A percentile compares a stretch with the other conserved stretches of the same genome.
phyloP scores from a whole-genome alignment of 306 rosid species.

The Dryas octopetala region DNA sequence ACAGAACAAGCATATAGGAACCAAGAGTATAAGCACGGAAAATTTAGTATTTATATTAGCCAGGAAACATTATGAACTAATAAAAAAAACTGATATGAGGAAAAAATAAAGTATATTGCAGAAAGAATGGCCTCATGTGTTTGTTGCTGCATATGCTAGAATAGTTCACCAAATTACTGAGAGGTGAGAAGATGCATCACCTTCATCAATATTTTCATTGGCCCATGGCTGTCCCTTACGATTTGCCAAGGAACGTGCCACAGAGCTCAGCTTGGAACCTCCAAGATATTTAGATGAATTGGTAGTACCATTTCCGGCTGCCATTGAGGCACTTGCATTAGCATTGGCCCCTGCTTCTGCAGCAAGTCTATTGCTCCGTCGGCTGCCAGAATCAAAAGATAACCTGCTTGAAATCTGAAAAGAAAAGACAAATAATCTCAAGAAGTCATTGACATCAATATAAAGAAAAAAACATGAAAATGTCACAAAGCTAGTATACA shows the following conservation, averaged over 20 bases:
- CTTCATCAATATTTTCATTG: conserved; percentile 85
- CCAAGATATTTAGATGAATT: conserved; percentile 83
- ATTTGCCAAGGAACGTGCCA: conserved; percentile 63
- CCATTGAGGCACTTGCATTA: conserved; percentile 52
- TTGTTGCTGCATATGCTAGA: neutral
- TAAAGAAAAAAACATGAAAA: neutral
- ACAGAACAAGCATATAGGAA: neutral
- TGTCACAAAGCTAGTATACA: neutral
- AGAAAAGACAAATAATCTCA: neutral
- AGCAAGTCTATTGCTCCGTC: conserved; percentile 85
- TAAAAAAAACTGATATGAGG: neutral
- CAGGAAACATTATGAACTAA: neutral
- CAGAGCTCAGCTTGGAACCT: conserved; percentile 69
- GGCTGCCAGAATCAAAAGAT: conserved; percentile 90
- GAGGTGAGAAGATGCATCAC: conserved; percentile 33
- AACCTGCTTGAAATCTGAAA: conserved; percentile 85
- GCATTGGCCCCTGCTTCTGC: conserved; percentile 64
- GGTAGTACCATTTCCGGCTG: conserved; percentile 69
- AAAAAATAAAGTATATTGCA: neutral
- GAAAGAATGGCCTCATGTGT: neutral
- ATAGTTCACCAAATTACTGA: neutral
- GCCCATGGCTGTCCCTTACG: conserved; percentile 88
- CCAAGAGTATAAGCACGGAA: neutral
- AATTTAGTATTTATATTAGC: neutral
- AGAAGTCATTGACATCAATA: neutral